Evolutionary conservation across 2,329 filamentous ascomycete species (phyloP), one percentile per base, ranked within the genome.

Genomic region (Pseudogymnoascus sp.): DNA sequence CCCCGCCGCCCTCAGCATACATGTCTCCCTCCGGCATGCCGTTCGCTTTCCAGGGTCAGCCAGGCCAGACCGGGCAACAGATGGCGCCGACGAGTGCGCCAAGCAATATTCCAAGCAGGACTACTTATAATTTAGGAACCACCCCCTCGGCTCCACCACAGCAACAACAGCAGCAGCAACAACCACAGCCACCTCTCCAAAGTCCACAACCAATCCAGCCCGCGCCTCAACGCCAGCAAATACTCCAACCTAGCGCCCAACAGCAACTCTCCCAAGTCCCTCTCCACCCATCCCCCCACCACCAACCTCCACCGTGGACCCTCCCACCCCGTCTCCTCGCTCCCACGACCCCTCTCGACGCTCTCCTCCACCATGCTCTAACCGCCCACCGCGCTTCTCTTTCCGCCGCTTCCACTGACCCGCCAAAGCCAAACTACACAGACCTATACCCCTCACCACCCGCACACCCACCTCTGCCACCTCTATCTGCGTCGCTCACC

Each of bases 11-110:
- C 30, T 58, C 54, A 6, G 12, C 16, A 14, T 58, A 58, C 18
- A 34, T 58, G 34, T 58, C 30, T 35, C 54, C 30, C 30, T 58
- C 30, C 54, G 41, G 41, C 22, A 50, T 50, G 41, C 41, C 41
- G 1, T 50, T 50, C 41, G 41, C 41, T 50, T 50, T 50, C 14
- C 54, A 58, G 30, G 16, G 34, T 18, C 30, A 34, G 20, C 30
- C 54, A 3, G 16, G 34, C 54, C 54, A 25, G 30, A 22, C 30
- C 14, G 34, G 34, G 4, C 54, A 57, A 57, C 54, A 34, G 54
- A 20, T 37, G 34, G 30, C 28, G 54, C 54, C 34, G 16, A 34
- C 28, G 28, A 57, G 34, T 30, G 30, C 54, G 28, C 54, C 54
- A 20, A 57, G 54, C 11, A 57, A 37, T 30, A 57, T 20, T 16